A percentile compares a stretch with the other conserved stretches of the same genome.
Evolutionary conservation across 148 eudicot species (phyloP).

Genomic region (Rhododendron ferrugineum): DNA sequence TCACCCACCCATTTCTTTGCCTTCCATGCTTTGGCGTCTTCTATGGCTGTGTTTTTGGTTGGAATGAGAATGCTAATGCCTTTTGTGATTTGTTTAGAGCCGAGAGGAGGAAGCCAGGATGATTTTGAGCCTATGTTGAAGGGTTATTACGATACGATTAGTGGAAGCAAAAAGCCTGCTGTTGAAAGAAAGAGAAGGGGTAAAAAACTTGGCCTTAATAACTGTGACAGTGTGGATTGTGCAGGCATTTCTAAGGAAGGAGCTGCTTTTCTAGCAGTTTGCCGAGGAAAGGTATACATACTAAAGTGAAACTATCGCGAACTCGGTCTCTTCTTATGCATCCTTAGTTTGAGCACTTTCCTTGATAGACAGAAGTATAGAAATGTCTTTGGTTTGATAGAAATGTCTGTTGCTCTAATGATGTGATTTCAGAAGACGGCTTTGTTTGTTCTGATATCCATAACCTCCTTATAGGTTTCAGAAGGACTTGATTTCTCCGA

Average conservation of each 20-base stretch:
- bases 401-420: neutral
- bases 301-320: neutral
- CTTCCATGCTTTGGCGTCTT: neutral
- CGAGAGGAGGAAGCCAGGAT: conserved; percentile 85
- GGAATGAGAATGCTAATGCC: neutral
- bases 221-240: conserved; percentile 21
- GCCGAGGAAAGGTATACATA: conserved; percentile 83
- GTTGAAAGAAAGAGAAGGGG: conserved; percentile 59
- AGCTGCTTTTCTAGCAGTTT: conserved; percentile 97
- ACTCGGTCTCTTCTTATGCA: neutral
- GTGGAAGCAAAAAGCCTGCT: conserved; percentile 32
- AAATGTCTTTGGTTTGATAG: neutral
- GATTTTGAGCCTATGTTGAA: conserved; percentile 70
- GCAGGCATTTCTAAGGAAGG: conserved; percentile 40
- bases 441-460: neutral
- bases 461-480: conserved; percentile 59
- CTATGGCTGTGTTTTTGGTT: neutral
- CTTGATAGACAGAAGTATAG: neutral
- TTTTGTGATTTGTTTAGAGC: conserved; percentile 46
- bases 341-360: neutral
- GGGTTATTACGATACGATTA: conserved; percentile 65
- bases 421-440: neutral
- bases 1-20: neutral
- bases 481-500: conserved; percentile 99
- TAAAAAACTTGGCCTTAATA: conserved; percentile 45